These are phyloP conservation scores for Penicillium rolfsii DNA, from an alignment of 2,329 filamentous ascomycete genomes.

Conservation along the genomic window DNA sequence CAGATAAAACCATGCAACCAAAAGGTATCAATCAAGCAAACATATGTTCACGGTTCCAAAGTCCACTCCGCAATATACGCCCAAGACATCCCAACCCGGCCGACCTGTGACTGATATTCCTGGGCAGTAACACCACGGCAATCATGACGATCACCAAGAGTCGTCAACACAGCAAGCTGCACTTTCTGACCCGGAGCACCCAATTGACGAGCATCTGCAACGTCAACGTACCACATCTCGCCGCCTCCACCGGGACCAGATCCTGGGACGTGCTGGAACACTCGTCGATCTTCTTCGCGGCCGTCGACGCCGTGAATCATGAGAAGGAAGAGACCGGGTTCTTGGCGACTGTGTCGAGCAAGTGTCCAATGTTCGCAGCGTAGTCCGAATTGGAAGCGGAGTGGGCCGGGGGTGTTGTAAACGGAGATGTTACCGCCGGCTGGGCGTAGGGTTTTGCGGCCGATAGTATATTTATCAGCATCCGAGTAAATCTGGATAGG, in stretches of 20 bases:
- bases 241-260: constrained; percentile 63
- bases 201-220: constrained; percentile 63
- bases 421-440: constrained; percentile 63
- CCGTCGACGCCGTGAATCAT: constrained; percentile 69
- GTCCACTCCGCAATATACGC: constrained; percentile 59
- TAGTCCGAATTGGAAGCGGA: constrained; percentile 80
- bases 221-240: constrained; percentile 79
- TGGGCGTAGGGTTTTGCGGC: constrained; percentile 65
- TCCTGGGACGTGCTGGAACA: constrained; percentile 60
- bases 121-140: constrained; percentile 56
- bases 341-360: constrained; percentile 64
- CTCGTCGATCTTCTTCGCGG: constrained; percentile 67
- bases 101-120: constrained; percentile 54
- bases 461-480: constrained; percentile 55
- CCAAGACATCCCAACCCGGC: constrained; percentile 54
- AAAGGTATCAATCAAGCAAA: constrained; percentile 4
- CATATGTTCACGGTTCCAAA: constrained; percentile 42
- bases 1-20: not conserved
- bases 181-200: constrained; percentile 71
- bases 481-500: constrained; percentile 54
- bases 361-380: constrained; percentile 81
- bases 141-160: constrained; percentile 54
- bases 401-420: constrained; percentile 53
- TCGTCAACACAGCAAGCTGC: constrained; percentile 64
- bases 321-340: constrained; percentile 68